Evolutionary conservation across 148 eudicot genomes (phyloP).

Genomic region (Persicaria tinctoria): DNA sequence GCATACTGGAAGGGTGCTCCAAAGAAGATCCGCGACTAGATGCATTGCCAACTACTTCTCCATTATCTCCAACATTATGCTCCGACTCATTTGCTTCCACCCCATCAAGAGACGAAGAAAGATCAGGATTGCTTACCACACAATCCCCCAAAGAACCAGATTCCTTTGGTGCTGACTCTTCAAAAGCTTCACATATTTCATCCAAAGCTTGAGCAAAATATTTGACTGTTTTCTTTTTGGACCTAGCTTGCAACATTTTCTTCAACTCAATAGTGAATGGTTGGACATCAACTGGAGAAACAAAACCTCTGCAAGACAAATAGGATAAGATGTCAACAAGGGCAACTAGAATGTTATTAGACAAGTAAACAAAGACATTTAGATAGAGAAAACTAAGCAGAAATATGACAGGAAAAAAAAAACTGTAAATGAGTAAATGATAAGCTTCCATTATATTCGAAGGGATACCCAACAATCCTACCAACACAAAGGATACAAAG

Average conservation of each 20-base stretch:
- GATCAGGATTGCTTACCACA: constrained; percentile 25
- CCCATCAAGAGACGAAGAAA: constrained; percentile 25
- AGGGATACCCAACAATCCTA: background rate
- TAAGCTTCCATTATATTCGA: background rate
- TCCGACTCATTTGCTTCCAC: constrained; percentile 29
- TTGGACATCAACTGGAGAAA: constrained; percentile 75
- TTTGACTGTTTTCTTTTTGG: constrained; percentile 72
- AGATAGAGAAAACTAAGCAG: background rate
- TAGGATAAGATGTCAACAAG: constrained; percentile 4
- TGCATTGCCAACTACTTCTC: constrained; percentile 19
- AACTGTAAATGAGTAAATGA: background rate
- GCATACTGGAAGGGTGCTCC: constrained; percentile 28
- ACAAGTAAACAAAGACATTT: background rate
- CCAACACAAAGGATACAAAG: background rate
- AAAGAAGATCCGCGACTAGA: constrained; percentile 27
- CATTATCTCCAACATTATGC: constrained; percentile 21
- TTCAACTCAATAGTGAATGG: constrained; percentile 69
- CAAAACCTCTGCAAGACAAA: constrained; percentile 64
- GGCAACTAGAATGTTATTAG: background rate
- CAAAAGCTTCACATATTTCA: constrained; percentile 84
- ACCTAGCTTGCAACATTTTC: constrained; percentile 48
- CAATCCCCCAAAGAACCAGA: constrained; percentile 28
- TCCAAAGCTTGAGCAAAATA: constrained; percentile 72
- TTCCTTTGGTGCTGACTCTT: constrained; percentile 31
- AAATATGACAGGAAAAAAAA: background rate